A percentile compares a stretch with the other conserved stretches of the same genome.
These are phyloP conservation scores for Mortierella claussenii DNA, from an alignment of 192 early-diverging fungal species.

Conservation along the genomic window DNA sequence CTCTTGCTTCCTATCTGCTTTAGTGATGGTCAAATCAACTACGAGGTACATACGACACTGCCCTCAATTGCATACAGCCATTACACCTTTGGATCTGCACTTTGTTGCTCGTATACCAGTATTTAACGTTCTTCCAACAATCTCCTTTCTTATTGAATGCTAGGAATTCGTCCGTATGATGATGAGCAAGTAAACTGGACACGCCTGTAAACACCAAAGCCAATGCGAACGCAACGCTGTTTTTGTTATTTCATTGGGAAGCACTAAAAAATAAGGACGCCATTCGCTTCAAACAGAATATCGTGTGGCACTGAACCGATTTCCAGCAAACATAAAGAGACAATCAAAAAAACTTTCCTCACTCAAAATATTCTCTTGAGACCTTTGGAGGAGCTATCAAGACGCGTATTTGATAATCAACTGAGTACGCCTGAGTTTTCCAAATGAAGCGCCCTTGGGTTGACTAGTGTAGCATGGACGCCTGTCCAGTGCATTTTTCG, in stretches of 20 bases:
- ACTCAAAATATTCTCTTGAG: too few species aligned
- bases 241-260: conserved; percentile 21
- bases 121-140: not conserved
- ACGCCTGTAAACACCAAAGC: too few species aligned
- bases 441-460: too few species aligned
- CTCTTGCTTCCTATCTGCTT: not conserved
- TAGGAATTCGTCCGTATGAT: conserved; percentile 76
- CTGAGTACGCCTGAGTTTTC: too few species aligned
- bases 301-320: not conserved
- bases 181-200: conserved; percentile 55
- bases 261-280: too few species aligned
- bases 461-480: too few species aligned
- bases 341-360: too few species aligned
- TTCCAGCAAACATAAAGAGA: not conserved
- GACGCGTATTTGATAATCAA: too few species aligned
- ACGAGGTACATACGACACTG: conserved; percentile 22
- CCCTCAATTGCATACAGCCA: not conserved
- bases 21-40: conserved; percentile 53
- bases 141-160: not conserved
- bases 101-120: not conserved
- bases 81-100: too few species aligned
- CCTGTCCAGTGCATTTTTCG: too few species aligned
- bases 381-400: too few species aligned
- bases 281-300: conserved; percentile 1
- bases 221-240: too few species aligned